Evolutionary conservation across 768 basidiomycete genomes (phyloP).

Genomic region (Phlebiopsis gigantea): DNA sequence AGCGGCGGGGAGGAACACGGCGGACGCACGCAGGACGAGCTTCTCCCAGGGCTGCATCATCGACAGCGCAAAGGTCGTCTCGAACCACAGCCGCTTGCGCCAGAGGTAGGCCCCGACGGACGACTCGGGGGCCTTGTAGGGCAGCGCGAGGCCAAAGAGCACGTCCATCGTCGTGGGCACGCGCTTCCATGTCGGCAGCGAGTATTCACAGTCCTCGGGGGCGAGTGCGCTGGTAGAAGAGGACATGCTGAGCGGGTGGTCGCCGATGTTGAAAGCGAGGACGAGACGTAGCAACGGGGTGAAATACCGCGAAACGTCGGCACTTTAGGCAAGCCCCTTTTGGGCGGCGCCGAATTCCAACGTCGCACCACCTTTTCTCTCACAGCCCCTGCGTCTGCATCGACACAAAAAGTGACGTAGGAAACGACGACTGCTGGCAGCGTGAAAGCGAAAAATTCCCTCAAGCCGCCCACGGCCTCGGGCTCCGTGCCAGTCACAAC

Average conservation of each 20-base stretch:
- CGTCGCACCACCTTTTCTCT: no score
- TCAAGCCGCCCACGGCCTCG: no score
- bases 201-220: slow-evolving; percentile 7
- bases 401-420: no score
- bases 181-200: slow-evolving; percentile 20
- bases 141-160: slow-evolving; percentile 19
- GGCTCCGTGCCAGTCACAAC: no score
- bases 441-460: no score
- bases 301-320: no score
- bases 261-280: no score
- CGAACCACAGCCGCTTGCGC: slow-evolving; percentile 49
- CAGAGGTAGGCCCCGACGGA: slow-evolving; percentile 30
- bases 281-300: no score
- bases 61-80: slow-evolving; percentile 55
- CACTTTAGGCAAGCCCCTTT: no score
- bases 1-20: background rate
- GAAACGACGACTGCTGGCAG: no score
- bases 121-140: slow-evolving; percentile 19
- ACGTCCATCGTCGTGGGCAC: slow-evolving; percentile 16
- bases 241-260: background rate
- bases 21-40: slow-evolving; percentile 45
- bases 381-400: no score
- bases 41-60: slow-evolving; percentile 71
- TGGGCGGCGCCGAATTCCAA: no score
- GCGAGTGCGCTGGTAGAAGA: slow-evolving; percentile 10